Evolutionary conservation across 257 asterid species (phyloP).

Genomic region (Petunia secreta): DNA sequence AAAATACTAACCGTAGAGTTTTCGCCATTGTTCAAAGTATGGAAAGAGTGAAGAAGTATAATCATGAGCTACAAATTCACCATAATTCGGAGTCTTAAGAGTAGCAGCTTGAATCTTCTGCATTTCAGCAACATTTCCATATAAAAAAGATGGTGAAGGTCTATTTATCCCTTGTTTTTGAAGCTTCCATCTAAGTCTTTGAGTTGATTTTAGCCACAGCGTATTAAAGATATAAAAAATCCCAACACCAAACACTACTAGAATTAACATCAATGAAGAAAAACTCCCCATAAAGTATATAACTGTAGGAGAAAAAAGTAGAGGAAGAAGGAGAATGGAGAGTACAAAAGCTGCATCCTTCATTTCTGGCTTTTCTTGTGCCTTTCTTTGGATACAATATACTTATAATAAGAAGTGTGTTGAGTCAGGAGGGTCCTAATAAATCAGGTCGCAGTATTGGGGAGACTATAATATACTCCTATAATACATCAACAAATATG

Average conservation of each 20-base stretch:
- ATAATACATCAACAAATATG: too few species aligned
- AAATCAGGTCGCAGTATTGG: not conserved
- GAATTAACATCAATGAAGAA: not conserved
- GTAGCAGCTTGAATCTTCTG: slow-evolving; percentile 57
- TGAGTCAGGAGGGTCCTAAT: not conserved
- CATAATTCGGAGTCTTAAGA: slow-evolving; percentile 30
- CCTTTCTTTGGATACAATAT: not conserved
- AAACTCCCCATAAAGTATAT: not conserved
- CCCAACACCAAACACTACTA: slow-evolving; percentile 26
- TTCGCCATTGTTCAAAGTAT: slow-evolving; percentile 85
- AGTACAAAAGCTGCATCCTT: slow-evolving; percentile 32
- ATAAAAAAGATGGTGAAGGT: slow-evolving; percentile 57
- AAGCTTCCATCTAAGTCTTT: slow-evolving; percentile 53
- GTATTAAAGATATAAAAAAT: slow-evolving; percentile 33
- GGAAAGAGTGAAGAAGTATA: slow-evolving; percentile 84
- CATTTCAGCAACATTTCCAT: slow-evolving; percentile 81
- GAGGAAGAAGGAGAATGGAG: slow-evolving; percentile 28
- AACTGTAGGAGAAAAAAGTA: slow-evolving; percentile 22
- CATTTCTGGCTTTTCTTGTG: slow-evolving; percentile 42
- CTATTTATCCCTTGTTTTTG: slow-evolving; percentile 71
- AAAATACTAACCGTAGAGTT: slow-evolving; percentile 56
- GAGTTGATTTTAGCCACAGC: slow-evolving; percentile 46
- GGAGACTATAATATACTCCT: not conserved
- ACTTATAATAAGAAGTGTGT: not conserved
- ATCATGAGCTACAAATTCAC: slow-evolving; percentile 77